Evolutionary conservation across 495 filamentous ascomycete species (phyloP).

Genomic region (Aspergillus cristatus): DNA sequence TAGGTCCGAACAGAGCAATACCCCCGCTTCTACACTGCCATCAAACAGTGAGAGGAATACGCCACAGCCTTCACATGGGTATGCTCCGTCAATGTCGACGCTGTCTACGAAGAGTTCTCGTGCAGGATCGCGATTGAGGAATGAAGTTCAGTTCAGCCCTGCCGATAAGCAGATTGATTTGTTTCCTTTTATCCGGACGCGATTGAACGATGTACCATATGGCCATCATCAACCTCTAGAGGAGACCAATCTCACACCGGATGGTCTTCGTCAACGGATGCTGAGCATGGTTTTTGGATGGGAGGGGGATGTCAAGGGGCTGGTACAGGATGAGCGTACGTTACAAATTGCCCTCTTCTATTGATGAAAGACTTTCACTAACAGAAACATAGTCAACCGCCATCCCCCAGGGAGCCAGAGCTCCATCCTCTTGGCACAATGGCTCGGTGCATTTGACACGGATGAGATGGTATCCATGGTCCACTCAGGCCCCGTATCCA

Average conservation of each 20-base stretch:
- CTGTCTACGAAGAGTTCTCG: slow-evolving; percentile 57
- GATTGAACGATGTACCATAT: slow-evolving; percentile 73
- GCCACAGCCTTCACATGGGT: slow-evolving; percentile 31
- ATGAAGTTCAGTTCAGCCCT: slow-evolving; percentile 67
- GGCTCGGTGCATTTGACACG: slow-evolving; percentile 79
- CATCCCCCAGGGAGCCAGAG: slow-evolving; percentile 64
- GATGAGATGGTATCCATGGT: slow-evolving; percentile 71
- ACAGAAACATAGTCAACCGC: slow-evolving; percentile 42
- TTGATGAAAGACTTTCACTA: slow-evolving; percentile 1
- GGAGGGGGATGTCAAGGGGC: slow-evolving; percentile 72
- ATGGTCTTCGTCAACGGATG: slow-evolving; percentile 87
- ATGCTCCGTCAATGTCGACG: slow-evolving; percentile 49
- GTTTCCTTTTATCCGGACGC: slow-evolving; percentile 59
- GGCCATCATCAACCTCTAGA: slow-evolving; percentile 54
- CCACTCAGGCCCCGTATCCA: slow-evolving; percentile 71
- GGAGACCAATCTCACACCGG: slow-evolving; percentile 58
- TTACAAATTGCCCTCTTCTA: slow-evolving; percentile 8
- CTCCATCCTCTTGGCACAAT: slow-evolving; percentile 75
- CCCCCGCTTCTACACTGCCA: slow-evolving; percentile 26
- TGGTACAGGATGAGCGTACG: slow-evolving; percentile 77
- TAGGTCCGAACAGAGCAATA: slow-evolving; percentile 38
- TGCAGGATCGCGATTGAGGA: slow-evolving; percentile 62
- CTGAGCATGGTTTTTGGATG: slow-evolving; percentile 91
- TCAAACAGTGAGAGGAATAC: slow-evolving; percentile 28
- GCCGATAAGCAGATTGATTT: slow-evolving; percentile 51